phyloP scores from a whole-genome alignment of 257 asterid species.

The Verbena officinalis region DNA sequence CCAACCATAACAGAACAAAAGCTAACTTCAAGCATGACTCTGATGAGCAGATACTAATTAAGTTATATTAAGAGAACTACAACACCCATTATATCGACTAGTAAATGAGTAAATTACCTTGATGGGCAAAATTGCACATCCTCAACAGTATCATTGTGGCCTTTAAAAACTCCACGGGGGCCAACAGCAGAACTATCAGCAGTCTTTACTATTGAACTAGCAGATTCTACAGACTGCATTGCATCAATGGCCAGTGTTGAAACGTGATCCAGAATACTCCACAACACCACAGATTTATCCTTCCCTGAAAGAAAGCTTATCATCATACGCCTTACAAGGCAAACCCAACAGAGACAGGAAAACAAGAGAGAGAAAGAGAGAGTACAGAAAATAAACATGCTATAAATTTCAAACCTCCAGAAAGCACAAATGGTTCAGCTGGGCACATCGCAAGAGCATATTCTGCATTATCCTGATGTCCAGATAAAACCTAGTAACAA shows the following conservation, averaged over 20 bases:
- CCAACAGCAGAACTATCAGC: conserved; percentile 81
- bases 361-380: not conserved
- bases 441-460: conserved; percentile 98
- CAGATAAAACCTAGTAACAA: conserved; percentile 67
- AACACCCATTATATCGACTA: not conserved
- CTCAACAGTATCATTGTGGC: conserved; percentile 94
- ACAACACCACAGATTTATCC: conserved; percentile 91
- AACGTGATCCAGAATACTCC: conserved; percentile 97
- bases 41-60: not conserved
- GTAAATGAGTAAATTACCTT: conserved; percentile 53
- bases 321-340: conserved; percentile 21
- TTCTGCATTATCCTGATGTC: conserved; percentile 98
- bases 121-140: conserved; percentile 98
- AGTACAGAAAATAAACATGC: not conserved
- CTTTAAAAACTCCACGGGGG: conserved; percentile 89
- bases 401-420: conserved; percentile 75
- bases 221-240: conserved; percentile 55
- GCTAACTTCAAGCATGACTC: conserved; percentile 7
- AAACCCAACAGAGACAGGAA: conserved; percentile 3
- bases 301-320: conserved; percentile 61
- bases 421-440: conserved; percentile 94
- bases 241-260: conserved; percentile 74
- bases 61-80: not conserved
- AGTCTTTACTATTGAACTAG: conserved; percentile 69
- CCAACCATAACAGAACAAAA: conserved; percentile 4